phyloP scores from a whole-genome alignment of 2,329 filamentous ascomycete genomes.

The Sporothrix pallida region DNA sequence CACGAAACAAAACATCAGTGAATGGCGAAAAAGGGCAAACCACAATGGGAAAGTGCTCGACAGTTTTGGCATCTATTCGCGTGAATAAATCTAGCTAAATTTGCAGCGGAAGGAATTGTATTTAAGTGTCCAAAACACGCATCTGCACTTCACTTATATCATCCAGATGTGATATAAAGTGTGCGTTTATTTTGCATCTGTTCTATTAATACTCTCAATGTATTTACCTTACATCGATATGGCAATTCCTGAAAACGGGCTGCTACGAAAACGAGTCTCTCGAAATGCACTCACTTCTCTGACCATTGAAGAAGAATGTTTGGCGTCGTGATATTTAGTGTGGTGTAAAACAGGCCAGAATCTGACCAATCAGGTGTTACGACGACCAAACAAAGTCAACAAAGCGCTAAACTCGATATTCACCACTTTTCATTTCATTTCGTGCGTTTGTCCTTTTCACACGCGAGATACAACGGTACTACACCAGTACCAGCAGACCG shows the following conservation, averaged over 20 bases:
- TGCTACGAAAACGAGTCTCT: no score
- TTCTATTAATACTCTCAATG: no score
- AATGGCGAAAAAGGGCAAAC: neutral
- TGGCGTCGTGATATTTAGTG: neutral
- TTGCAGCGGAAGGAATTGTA: no score
- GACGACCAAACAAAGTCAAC: slow-evolving; percentile 26
- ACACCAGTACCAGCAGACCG: neutral
- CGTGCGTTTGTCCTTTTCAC: neutral
- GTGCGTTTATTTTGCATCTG: no score
- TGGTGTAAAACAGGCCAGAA: neutral
- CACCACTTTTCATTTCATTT: neutral
- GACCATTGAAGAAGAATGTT: neutral
- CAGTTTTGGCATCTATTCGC: neutral
- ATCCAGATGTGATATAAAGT: neutral
- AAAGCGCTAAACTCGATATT: slow-evolving; percentile 13
- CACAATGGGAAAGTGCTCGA: no score
- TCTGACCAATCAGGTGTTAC: slow-evolving; percentile 35
- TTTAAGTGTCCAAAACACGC: neutral
- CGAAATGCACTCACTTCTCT: neutral
- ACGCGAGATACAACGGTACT: neutral
- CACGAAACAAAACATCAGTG: neutral
- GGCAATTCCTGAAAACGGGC: no score
- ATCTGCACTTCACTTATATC: neutral
- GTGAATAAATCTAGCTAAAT: neutral
- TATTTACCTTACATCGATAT: no score